Evolutionary conservation across 768 basidiomycete species (phyloP).

Genomic region (Kwoniella sp.): DNA sequence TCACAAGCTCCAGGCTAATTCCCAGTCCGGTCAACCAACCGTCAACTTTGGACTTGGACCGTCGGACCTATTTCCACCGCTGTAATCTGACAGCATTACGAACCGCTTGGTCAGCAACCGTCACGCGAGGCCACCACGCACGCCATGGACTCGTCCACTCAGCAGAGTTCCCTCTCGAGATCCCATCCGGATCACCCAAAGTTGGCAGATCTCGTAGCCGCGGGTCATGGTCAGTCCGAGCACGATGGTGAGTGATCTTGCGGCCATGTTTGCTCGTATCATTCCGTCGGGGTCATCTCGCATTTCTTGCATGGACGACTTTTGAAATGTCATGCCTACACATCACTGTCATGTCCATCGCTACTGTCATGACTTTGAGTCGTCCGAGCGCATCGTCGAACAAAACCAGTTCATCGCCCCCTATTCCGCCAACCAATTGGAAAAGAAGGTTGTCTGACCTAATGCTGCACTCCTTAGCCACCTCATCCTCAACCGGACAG

Average conservation of each 20-base stretch:
- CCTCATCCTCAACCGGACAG: conserved; percentile 7
- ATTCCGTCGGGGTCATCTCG: neutral
- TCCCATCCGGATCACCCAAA: conserved; percentile 40
- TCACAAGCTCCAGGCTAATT: no score
- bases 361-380: neutral
- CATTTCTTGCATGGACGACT: no score
- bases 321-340: no score
- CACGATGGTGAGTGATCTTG: conserved; percentile 9
- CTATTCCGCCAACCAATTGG: neutral
- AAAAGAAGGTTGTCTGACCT: conserved; percentile 18
- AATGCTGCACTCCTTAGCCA: conserved; percentile 16
- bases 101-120: no score
- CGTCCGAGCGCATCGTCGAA: neutral
- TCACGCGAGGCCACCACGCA: neutral
- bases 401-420: neutral
- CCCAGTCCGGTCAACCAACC: no score
- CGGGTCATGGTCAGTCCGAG: conserved; percentile 1
- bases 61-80: no score
- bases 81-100: no score
- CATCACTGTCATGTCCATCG: neutral
- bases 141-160: neutral
- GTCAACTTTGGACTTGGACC: no score
- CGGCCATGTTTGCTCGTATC: conserved; percentile 1
- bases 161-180: conserved; percentile 18
- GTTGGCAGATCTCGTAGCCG: conserved; percentile 27